A percentile compares a stretch with the other conserved stretches of the same genome.
These are phyloP conservation scores for Cucumis cinereus DNA, from an alignment of 306 rosid species.

Conservation along the genomic window DNA sequence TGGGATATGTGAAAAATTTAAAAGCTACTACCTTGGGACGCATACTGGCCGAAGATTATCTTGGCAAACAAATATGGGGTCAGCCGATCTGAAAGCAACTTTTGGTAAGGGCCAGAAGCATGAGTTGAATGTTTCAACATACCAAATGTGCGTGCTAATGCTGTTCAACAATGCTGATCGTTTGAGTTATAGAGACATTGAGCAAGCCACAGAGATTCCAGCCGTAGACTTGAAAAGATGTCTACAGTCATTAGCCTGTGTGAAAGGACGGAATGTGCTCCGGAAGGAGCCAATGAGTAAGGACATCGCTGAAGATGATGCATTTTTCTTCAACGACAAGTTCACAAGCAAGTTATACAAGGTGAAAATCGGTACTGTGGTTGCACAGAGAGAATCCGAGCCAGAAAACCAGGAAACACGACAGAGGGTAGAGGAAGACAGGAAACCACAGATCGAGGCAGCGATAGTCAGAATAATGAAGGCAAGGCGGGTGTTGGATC, in stretches of 20 bases:
- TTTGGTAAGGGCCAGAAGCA: constrained; percentile 75
- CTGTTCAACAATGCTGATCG: constrained; percentile 59
- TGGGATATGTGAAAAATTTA: constrained; percentile 57
- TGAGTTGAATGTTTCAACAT: constrained; percentile 74
- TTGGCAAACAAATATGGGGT: constrained; percentile 84
- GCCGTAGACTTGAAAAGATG: constrained; percentile 65
- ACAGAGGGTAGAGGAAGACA: constrained; percentile 75
- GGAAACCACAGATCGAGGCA: constrained; percentile 81
- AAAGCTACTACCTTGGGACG: constrained; percentile 63
- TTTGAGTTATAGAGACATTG: constrained; percentile 60
- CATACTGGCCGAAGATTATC: constrained; percentile 72
- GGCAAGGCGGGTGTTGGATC: constrained; percentile 58
- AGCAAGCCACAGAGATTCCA: constrained; percentile 71
- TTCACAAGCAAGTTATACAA: constrained; percentile 58
- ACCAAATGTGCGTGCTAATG: constrained; percentile 86
- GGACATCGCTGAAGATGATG: constrained; percentile 65
- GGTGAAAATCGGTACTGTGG: constrained; percentile 83
- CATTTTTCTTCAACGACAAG: constrained; percentile 56
- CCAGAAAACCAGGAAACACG: constrained; percentile 79
- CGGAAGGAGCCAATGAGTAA: constrained; percentile 78
- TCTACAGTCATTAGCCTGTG: constrained; percentile 75
- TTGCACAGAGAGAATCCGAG: constrained; percentile 70
- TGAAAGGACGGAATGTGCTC: constrained; percentile 77
- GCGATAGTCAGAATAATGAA: constrained; percentile 84
- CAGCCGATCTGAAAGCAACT: constrained; percentile 69